Evolutionary conservation across 129 eudicot genomes (phyloP), one percentile per base, ranked within the genome.

Genomic region (Flaveria brownii): DNA sequence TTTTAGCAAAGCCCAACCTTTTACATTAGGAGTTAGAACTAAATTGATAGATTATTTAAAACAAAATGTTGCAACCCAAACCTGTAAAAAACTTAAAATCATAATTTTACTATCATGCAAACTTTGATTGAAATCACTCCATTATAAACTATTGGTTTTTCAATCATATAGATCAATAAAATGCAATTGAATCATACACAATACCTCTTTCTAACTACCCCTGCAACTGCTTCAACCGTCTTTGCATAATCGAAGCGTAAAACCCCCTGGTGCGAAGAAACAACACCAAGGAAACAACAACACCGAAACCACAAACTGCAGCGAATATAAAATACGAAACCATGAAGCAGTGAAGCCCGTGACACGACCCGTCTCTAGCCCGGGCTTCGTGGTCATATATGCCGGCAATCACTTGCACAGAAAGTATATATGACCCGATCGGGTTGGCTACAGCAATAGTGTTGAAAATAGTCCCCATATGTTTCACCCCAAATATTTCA

Each of bases 391-490:
- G 78, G 64, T 94, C 99, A 51, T 94, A 94, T 2, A 94, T 79
- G 57, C 78, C 82, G 26, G 97, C 99, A 47, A 92, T 88, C 49
- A 89, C 87, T 74, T 71, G 71, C 11, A 94, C 97, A 15, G 97
- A 94, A 26, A 94, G 36, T 33, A 91, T 42, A 78, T 87, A 91
- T 9, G 99, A 89, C 30, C 68, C 68, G 16, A 62, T 28, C 9
- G 68, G 68, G 45, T 62, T 62, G 42, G 94, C 99, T 9, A 82
- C 78, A 9, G 89, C 93, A 3, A 94, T 91, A 22, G 96, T 89
- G 84, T 91, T 94, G 55, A 91, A 91, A 20, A 91, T 94, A 43
- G 97, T 91, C 68, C 97, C 99, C 96, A 94, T 81, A 75, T 94
- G 93, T 25, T 43, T 56, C 73, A 91, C 92, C 9, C 99, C 99